Evolutionary conservation across 495 filamentous ascomycete genomes (phyloP).

Genomic region (Podospora conica): DNA sequence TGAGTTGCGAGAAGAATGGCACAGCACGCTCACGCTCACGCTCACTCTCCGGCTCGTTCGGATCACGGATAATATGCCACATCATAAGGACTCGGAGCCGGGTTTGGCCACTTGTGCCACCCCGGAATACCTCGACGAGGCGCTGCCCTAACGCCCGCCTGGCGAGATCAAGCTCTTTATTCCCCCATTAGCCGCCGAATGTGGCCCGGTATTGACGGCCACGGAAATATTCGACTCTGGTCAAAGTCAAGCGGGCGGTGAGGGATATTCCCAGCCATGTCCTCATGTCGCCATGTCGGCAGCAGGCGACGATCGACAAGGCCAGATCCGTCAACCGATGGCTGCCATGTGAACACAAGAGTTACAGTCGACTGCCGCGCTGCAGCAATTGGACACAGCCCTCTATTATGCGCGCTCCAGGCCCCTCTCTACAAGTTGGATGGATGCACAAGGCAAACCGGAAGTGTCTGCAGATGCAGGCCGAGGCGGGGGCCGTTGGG

Average conservation of each 20-base stretch:
- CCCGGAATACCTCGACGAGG: not conserved
- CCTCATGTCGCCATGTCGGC: too few relatives aligned
- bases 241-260: not conserved
- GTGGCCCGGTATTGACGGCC: not conserved
- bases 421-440: not conserved
- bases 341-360: not conserved
- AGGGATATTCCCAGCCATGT: not conserved
- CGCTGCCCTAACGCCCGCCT: not conserved
- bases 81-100: constrained; percentile 14
- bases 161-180: not conserved
- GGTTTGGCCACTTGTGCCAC: constrained; percentile 14
- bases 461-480: not conserved
- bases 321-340: not conserved
- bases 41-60: constrained; percentile 15
- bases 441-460: not conserved
- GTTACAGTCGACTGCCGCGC: not conserved
- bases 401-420: constrained; percentile 1
- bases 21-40: too few relatives aligned
- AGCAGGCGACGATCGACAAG: not conserved
- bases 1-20: not conserved
- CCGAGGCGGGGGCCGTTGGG: not conserved
- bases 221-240: not conserved
- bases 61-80: constrained; percentile 17
- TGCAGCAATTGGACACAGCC: not conserved
- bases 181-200: not conserved